Base-by-base conservation (phyloP, 805 yeast genomes). In the Yamadazyma endophytica region DNA sequence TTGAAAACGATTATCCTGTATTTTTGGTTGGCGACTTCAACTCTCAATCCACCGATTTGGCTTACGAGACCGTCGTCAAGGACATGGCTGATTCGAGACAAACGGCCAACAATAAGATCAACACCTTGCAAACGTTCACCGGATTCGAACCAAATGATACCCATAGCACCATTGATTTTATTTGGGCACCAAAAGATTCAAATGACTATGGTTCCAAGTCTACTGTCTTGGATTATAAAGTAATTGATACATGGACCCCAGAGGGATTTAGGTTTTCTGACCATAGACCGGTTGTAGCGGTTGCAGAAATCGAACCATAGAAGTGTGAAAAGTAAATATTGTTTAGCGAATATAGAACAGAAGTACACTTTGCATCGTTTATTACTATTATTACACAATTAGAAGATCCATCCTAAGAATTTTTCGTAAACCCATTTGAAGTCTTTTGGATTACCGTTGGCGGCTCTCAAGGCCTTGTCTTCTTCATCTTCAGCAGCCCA, bases 21-120 rank as follows among this genome's bases (percentile, higher is more conserved):
- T 54, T 71, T 31, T 54, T 77, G 13, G 53, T 67, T 9, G 82
- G 82, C 5, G 82, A 76, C 47, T 71, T 79, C 56, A 79, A 79
- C 46, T 66, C 78, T 4, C 26, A 32, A 17, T 30, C 34, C 3
- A 32, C 46, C 9, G 52, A 44, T 22, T 21, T 33, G 12, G 44
- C 53, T 9, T 52, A 50, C 22, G 58, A 61, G 31, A 66, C 71
- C 1, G 40, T 73, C 22, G 37, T 57, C 4, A 33, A 46, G 7
- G 26, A 18, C 12, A 25, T 46, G 21, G 29, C 35, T 28, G 53
- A 49, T 28, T 27, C 53, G 49, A 12, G 71, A 69, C 8, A 58
- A 11, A 42, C 53, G n/a, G 60, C 64, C 4, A 54, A 62, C 6
- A 17, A 24, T 9, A 35, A 35, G n/a, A 31, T 36, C 14, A 13